A percentile compares a stretch with the other conserved stretches of the same genome.
Conservation (phyloP, 768 basidiomycete species). For the Suillus lakei region DNA sequence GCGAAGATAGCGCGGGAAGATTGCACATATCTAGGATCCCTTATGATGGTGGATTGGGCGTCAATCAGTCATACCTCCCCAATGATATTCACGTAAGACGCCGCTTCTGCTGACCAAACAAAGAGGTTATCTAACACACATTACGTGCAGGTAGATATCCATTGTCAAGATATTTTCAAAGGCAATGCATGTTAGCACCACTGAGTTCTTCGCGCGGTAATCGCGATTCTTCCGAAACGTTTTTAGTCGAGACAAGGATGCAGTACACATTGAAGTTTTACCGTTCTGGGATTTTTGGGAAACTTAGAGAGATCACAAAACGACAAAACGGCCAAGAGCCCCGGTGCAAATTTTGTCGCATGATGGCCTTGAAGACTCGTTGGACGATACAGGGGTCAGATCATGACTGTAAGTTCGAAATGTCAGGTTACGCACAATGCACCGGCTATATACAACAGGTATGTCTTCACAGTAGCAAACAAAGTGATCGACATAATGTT, state of each 20-base stretch:
- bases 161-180: neutral
- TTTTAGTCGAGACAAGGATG: neutral
- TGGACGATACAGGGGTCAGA: neutral
- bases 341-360: neutral
- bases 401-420: neutral
- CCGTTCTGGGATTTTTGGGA: neutral
- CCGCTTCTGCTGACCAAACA: neutral
- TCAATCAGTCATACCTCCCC: neutral
- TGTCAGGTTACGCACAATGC: neutral
- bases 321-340: too few species aligned
- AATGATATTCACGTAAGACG: neutral
- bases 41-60: neutral
- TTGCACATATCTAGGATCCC: neutral
- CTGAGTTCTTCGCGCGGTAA: neutral
- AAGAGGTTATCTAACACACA: neutral
- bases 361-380: neutral
- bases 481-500: neutral
- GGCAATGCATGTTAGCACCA: neutral
- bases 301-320: too few species aligned
- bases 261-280: neutral
- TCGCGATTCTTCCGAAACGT: neutral
- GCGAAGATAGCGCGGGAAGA: neutral
- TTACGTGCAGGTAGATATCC: neutral
- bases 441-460: neutral
- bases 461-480: neutral